Base-by-base conservation (phyloP, 805 yeast genomes). In the Metschnikowia amazonensis region DNA sequence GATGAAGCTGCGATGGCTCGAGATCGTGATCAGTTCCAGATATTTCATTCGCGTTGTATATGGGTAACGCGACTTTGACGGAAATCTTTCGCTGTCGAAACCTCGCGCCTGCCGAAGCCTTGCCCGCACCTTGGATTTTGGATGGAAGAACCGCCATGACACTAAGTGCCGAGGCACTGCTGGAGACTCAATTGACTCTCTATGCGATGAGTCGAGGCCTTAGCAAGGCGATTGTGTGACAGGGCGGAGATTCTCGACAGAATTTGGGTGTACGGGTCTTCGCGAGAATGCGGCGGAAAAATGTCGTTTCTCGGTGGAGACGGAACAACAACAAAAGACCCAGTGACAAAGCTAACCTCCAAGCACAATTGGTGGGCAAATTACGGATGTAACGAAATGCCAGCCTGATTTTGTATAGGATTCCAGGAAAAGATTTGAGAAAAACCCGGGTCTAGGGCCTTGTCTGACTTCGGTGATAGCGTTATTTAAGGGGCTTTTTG, bases 11-110 rank as follows among this genome's bases (percentile, higher is more conserved):
- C 43, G 68, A 62, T 10, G 71, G 75, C 50, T 71, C 76, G 30
- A 71, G 57, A 41, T 71, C 75, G 33, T 56, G 47, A 50, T 89
- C 96, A 36, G 83, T 62, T 52, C 86, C 86, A 1, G 96, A 92
- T 42, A 92, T 69, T 58, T 92, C 97, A 45, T 74, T 70, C 55
- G 88, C 95, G 60, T 78, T 77, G 62, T 83, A 77, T 7, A 92
- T 83, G 49, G 83, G 84, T 47, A 92, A 76, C 9, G 86, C 81
- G 63, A 89, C 96, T 64, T 90, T 94, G 39, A 90, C 94, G 39
- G 95, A 85, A 54, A 92, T 90, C 69, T 94, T 94, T 49, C 98
- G 79, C 72, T 92, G 97, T 54, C 99, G 82, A 67, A 90, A 90
- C 50, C 97, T 72, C 34, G 92, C 85, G 44, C 80, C 78, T 18